Evolutionary conservation across 495 filamentous ascomycete species (phyloP), one percentile per base, ranked within the genome.

Genomic region (Xylaria intraflava): DNA sequence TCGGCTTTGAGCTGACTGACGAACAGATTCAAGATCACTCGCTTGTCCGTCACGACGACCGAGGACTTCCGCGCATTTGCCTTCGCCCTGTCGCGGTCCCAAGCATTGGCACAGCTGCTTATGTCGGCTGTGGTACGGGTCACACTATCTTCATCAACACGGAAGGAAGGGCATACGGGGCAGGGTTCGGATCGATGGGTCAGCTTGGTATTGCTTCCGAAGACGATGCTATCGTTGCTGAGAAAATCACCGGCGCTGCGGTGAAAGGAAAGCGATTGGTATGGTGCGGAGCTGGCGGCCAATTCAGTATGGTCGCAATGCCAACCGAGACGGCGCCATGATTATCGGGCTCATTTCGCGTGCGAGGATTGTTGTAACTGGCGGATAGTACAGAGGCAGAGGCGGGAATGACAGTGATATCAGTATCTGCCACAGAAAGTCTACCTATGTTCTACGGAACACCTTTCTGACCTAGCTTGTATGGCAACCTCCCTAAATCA

Each of bases 101-200:
- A 16, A 33, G 2, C 43, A 24, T 35, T n/a, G 17, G 42, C 40
- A 69, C 67, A 10, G 67, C 76, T 39, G 62, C 57, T 3, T 71
- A 74, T 40, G 76, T 75, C 7, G 59, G 68, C 6, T 74, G 73
- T 35, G 76, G 76, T 38, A 75, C 78, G 0, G 83, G 85, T 46
- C 83, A 85, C 58, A 77, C 69, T 12, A 74, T 87, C 41, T 77
- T 72, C 8, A 72, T 87, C 51, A 78, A 79, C 51, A 66, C 63
- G 16, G 69, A 75, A 49, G 83, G 83, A 35, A 74, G 74, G 48
- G 80, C 80, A 6, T 85, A 76, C 65, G 73, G 73, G 7, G 83
- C 82, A 80, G 83, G 83, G 4, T 85, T 85, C 68, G 78, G 72
- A 41, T 75, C 76, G 17, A 82, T 76, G 17, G 84, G 83, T 58